A percentile compares a stretch with the other conserved stretches of the same genome.
These are phyloP conservation scores for Hevea brasiliensis DNA, from an alignment of 345 rosid genomes.

Conservation along the genomic window DNA sequence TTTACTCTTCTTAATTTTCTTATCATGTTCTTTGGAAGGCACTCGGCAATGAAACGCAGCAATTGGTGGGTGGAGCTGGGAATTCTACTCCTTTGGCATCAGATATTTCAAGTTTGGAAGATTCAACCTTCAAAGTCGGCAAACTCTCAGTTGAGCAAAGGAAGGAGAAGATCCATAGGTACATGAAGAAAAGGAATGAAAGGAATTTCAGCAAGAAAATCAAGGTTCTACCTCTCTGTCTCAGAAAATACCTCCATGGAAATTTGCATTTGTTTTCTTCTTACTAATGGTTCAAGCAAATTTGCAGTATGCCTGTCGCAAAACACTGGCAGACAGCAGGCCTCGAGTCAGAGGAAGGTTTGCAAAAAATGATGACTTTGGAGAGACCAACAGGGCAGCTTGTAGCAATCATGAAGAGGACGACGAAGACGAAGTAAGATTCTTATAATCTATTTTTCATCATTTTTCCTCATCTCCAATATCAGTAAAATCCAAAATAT, in stretches of 20 bases:
- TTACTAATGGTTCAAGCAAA: not conserved
- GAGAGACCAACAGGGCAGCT: slow-evolving; percentile 49
- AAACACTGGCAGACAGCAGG: slow-evolving; percentile 87
- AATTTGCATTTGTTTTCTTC: not conserved
- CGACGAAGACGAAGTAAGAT: slow-evolving; percentile 61
- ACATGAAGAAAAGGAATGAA: slow-evolving; percentile 90
- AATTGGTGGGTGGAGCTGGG: slow-evolving; percentile 36
- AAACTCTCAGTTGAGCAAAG: slow-evolving; percentile 84
- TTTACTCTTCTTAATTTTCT: not conserved
- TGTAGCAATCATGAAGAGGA: slow-evolving; percentile 66
- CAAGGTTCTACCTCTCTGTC: slow-evolving; percentile 45
- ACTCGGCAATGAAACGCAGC: slow-evolving; percentile 48
- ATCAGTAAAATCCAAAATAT: not conserved
- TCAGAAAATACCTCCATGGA: no score
- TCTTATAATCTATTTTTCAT: not conserved
- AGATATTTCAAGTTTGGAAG: slow-evolving; percentile 74
- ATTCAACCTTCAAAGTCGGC: slow-evolving; percentile 60
- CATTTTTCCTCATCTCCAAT: not conserved
- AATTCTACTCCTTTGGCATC: slow-evolving; percentile 48
- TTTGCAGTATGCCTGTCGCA: slow-evolving; percentile 87
- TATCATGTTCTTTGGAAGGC: slow-evolving; percentile 33
- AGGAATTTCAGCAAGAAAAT: slow-evolving; percentile 98
- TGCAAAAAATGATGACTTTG: slow-evolving; percentile 82
- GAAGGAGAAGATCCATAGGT: slow-evolving; percentile 89
- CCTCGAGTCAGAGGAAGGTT: slow-evolving; percentile 95